Percentiles rank a stretch among this genome's conserved stretches.
Conservation (phyloP, 305 asterid species). For the Solanum aculeatissimum region DNA sequence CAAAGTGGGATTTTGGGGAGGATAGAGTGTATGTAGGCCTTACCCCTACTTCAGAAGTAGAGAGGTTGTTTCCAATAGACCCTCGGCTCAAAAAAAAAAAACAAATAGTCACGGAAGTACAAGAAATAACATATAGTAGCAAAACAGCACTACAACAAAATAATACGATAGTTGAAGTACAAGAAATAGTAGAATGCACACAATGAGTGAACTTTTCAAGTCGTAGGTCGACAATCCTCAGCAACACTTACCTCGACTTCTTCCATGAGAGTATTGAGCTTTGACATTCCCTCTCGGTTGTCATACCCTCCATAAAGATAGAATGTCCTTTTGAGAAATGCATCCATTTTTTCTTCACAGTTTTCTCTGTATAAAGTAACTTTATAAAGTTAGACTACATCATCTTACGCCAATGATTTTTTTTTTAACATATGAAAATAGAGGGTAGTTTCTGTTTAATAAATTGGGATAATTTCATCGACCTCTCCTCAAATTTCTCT, state of each 20-base stretch:
- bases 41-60: neutral
- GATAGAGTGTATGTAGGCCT: neutral
- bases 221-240: neutral
- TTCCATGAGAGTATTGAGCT: conserved; percentile 32
- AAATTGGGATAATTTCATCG: neutral
- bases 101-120: neutral
- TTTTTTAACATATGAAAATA: neutral
- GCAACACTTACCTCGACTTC: conserved; percentile 26
- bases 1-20: neutral
- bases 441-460: neutral
- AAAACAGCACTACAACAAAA: neutral
- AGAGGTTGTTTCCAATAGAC: neutral
- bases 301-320: conserved; percentile 35
- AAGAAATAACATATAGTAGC: neutral
- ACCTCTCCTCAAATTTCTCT: neutral
- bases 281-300: conserved; percentile 37
- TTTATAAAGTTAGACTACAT: neutral
- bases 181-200: neutral
- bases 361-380: conserved; percentile 24
- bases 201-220: neutral
- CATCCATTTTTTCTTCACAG: conserved; percentile 28
- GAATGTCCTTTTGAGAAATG: conserved; percentile 29
- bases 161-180: neutral
- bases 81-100: neutral
- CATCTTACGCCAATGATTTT: neutral